Conservation (phyloP, 257 asterid genomes). For the Jacaranda mimosifolia region DNA sequence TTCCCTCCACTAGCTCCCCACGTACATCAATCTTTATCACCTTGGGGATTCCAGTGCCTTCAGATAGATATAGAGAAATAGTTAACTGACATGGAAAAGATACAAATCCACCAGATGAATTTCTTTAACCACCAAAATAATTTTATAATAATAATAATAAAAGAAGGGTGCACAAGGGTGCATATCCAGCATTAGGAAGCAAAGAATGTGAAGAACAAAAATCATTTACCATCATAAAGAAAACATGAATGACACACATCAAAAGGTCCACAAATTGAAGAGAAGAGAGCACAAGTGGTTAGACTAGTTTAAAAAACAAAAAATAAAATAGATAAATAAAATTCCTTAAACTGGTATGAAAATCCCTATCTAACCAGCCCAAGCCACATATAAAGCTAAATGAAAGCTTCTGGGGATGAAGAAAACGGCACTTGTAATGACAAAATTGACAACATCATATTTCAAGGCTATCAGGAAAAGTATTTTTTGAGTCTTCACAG, state of each 20-base stretch:
- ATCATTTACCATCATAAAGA: neutral
- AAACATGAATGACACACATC: neutral
- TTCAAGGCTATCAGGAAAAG: conserved; percentile 16
- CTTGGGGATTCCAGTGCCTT: conserved; percentile 94
- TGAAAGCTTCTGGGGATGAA: neutral
- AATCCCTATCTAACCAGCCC: neutral
- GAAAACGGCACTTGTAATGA: neutral
- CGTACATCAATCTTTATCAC: conserved; percentile 80
- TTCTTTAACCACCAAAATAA: neutral
- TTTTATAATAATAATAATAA: neutral
- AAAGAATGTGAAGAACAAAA: conserved; percentile 2
- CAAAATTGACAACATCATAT: neutral
- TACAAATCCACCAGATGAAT: conserved; percentile 3
- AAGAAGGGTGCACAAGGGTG: neutral
- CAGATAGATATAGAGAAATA: conserved; percentile 35
- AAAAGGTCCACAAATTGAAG: conserved; percentile 15
- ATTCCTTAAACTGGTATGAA: neutral
- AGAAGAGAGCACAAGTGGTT: conserved; percentile 16
- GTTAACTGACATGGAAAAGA: conserved; percentile 24
- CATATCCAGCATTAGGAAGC: neutral
- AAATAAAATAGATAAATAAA: neutral
- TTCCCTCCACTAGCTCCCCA: conserved; percentile 94
- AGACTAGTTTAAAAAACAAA: neutral
- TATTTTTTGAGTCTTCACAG: neutral
- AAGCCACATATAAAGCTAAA: neutral